phyloP scores from a whole-genome alignment of 2,329 filamentous ascomycete species.

The Fusarium clavum region DNA sequence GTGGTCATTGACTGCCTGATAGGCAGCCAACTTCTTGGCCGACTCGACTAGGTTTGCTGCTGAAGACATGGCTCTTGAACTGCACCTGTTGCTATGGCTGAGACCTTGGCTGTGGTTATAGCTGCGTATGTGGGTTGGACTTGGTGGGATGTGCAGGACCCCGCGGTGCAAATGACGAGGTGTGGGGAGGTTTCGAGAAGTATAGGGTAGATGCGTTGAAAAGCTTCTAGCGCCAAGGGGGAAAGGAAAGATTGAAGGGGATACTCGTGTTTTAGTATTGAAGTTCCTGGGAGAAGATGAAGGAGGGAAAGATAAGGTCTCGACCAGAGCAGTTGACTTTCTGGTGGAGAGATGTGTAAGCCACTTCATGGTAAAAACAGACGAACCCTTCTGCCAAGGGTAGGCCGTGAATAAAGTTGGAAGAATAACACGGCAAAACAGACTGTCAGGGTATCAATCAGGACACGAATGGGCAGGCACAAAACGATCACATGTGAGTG shows the following conservation, averaged over 20 bases:
- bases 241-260: not conserved
- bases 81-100: conserved; percentile 18
- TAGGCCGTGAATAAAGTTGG: conserved; percentile 7
- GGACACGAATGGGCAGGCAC: conserved; percentile 14
- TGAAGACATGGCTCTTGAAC: conserved; percentile 51
- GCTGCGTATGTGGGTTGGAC: conserved; percentile 23
- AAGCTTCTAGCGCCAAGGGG: not conserved
- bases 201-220: conserved; percentile 34
- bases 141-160: conserved; percentile 32
- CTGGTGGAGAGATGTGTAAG: conserved; percentile 29
- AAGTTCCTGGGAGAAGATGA: not conserved
- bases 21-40: conserved; percentile 81
- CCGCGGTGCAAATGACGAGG: conserved; percentile 31
- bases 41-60: conserved; percentile 67
- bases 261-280: not conserved
- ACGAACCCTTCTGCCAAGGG: conserved; percentile 2
- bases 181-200: conserved; percentile 26
- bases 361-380: conserved; percentile 25
- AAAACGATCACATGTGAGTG: conserved; percentile 16
- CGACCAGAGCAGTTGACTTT: conserved; percentile 6
- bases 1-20: conserved; percentile 78
- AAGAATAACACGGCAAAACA: conserved; percentile 19
- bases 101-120: conserved; percentile 27
- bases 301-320: conserved; percentile 15
- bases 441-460: conserved; percentile 16